These are phyloP conservation scores for apple (Malus domestica) DNA, from an alignment of 306 rosid species.

Conservation along the genomic window ASM211411v1 NC_041793.1:42351501-42352000, in stretches of 20 bases:
- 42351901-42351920: background rate
- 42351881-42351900: background rate
- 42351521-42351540: background rate
- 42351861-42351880: background rate
- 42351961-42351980: slow-evolving; percentile 7
- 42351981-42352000: slow-evolving; percentile 74
- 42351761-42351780: background rate
- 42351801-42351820: background rate
- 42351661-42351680: background rate
- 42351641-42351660: background rate
- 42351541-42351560: background rate
- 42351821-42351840: background rate
- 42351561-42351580: background rate
- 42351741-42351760: background rate
- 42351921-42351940: background rate
- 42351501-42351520: background rate
- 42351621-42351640: background rate
- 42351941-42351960: background rate
- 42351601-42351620: background rate
- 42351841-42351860: background rate
- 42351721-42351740: background rate
- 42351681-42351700: background rate
- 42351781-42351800: background rate
- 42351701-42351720: background rate
- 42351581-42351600: background rate